A percentile compares a stretch with the other conserved stretches of the same genome.
Conservation (phyloP, 2,329 filamentous ascomycete species). For the Sporothrix schenckii region DNA sequence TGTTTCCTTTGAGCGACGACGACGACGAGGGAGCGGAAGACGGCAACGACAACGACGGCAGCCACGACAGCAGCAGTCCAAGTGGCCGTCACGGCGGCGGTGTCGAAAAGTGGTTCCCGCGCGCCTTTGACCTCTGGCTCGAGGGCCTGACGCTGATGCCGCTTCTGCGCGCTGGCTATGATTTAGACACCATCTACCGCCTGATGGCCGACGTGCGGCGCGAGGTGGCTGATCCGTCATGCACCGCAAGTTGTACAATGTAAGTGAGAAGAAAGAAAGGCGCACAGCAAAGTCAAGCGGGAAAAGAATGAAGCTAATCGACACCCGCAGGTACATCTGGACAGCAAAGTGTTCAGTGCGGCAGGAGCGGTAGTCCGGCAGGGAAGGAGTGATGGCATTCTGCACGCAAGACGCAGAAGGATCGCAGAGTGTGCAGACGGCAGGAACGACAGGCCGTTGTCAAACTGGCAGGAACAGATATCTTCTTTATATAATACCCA, state of each 20-base stretch:
- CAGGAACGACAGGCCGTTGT: neutral
- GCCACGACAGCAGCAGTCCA: constrained; percentile 44
- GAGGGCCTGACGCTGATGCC: constrained; percentile 74
- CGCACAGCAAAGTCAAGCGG: neutral
- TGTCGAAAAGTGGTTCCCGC: constrained; percentile 81
- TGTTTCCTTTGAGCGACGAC: neutral
- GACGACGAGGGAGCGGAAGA: neutral
- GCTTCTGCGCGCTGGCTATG: constrained; percentile 66
- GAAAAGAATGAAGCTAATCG: neutral
- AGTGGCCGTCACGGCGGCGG: constrained; percentile 54
- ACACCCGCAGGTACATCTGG: constrained; percentile 21
- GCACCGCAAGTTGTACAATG: constrained; percentile 76
- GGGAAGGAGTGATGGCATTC: neutral
- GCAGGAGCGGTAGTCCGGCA: neutral
- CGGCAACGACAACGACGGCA: constrained; percentile 71
- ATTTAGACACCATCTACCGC: constrained; percentile 62
- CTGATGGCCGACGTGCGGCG: constrained; percentile 65
- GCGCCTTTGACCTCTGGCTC: constrained; percentile 72
- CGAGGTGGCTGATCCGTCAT: constrained; percentile 61
- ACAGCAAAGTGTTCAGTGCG: constrained; percentile 19
- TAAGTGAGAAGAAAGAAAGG: constrained; percentile 54
- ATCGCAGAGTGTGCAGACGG: neutral
- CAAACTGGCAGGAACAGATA: neutral
- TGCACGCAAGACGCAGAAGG: neutral
- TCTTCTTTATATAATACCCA: constrained; percentile 1